phyloP scores from a whole-genome alignment of 768 basidiomycete genomes.

The Fomitopsis serialis region DNA sequence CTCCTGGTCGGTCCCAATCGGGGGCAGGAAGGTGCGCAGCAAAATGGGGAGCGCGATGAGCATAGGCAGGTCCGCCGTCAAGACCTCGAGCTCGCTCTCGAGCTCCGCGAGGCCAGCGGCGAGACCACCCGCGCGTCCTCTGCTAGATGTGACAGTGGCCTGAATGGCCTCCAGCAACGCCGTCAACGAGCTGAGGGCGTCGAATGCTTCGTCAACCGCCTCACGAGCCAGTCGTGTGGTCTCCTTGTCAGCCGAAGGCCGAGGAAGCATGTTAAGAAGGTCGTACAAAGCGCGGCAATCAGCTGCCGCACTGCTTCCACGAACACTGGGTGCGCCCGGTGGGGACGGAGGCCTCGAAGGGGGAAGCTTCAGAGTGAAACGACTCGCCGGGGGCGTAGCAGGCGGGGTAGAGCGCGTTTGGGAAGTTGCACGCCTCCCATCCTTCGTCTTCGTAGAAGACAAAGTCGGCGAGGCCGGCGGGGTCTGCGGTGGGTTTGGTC shows the following conservation, averaged over 20 bases:
- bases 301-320: constrained; percentile 37
- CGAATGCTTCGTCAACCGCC: constrained; percentile 76
- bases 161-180: constrained; percentile 51
- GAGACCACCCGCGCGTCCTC: background rate
- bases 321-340: constrained; percentile 26
- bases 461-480: constrained; percentile 35
- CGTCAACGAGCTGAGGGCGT: constrained; percentile 52
- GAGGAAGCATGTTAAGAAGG: constrained; percentile 54
- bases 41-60: constrained; percentile 69
- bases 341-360: constrained; percentile 67
- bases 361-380: constrained; percentile 63
- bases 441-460: constrained; percentile 14
- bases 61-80: constrained; percentile 66
- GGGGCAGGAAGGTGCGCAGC: constrained; percentile 38
- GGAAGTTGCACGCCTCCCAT: constrained; percentile 34
- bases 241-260: constrained; percentile 46
- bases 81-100: constrained; percentile 38
- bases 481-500: constrained; percentile 35
- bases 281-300: constrained; percentile 64
- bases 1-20: constrained; percentile 22
- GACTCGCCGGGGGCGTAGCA: constrained; percentile 44
- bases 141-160: constrained; percentile 15
- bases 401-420: constrained; percentile 25
- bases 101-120: constrained; percentile 18
- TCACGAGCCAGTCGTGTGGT: constrained; percentile 59